Evolutionary conservation across 2,329 filamentous ascomycete species (phyloP).

Genomic region (Bretziella fagacearum): DNA sequence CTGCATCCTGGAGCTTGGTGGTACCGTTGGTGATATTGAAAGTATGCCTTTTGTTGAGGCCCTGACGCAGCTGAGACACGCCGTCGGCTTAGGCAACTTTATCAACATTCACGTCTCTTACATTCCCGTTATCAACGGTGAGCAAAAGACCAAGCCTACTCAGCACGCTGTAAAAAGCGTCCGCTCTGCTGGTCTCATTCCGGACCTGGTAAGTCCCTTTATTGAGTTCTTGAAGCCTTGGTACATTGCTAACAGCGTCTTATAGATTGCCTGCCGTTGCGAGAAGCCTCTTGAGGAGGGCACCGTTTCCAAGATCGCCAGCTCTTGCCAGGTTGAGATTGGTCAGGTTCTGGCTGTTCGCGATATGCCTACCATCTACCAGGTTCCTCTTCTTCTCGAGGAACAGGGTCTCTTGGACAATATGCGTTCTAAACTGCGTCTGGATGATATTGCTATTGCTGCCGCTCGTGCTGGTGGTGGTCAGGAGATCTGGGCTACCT

Average conservation of each 20-base stretch:
- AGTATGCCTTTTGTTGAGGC: conserved; percentile 79
- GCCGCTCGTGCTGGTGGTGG: conserved; percentile 44
- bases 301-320: conserved; percentile 75
- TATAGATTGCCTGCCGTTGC: conserved; percentile 79
- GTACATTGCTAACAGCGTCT: neutral
- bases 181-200: conserved; percentile 60
- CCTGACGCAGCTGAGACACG: conserved; percentile 57
- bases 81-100: conserved; percentile 63
- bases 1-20: conserved; percentile 59
- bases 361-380: conserved; percentile 81
- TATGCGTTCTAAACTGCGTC: conserved; percentile 47
- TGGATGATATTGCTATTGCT: conserved; percentile 40
- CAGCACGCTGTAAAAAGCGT: conserved; percentile 76
- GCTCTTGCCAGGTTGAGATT: conserved; percentile 70
- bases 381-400: conserved; percentile 82
- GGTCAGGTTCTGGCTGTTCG: conserved; percentile 80
- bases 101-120: conserved; percentile 79
- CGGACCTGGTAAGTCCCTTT: conserved; percentile 52
- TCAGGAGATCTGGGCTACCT: conserved; percentile 54
- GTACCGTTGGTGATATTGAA: conserved; percentile 66
- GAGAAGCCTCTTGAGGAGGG: conserved; percentile 53
- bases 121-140: conserved; percentile 49
- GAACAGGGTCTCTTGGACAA: conserved; percentile 57
- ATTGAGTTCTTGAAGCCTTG: too few relatives aligned
- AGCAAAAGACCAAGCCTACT: conserved; percentile 96